phyloP scores from a whole-genome alignment of 106 monocot genomes.

The Acanthochlamys bracteata region DNA sequence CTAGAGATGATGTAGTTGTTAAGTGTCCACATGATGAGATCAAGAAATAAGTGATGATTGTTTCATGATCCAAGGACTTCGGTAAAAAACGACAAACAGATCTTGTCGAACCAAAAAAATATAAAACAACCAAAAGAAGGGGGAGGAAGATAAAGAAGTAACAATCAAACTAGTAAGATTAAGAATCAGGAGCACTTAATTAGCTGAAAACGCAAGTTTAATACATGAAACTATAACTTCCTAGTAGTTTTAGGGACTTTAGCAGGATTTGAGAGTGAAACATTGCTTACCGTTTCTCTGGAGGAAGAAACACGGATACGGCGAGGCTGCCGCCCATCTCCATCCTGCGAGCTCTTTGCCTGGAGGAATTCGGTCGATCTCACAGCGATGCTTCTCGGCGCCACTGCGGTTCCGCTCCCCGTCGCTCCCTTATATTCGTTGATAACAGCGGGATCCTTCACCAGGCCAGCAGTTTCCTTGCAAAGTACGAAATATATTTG shows the following conservation, averaged over 20 bases:
- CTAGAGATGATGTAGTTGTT: too few relatives aligned
- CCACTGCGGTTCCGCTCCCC: background rate
- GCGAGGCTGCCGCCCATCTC: background rate
- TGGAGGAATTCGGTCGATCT: conserved; percentile 41
- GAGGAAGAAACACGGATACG: conserved; percentile 32
- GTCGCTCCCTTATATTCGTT: conserved; percentile 4
- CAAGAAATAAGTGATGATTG: too few relatives aligned
- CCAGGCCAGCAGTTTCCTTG: background rate
- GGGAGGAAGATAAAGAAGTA: background rate
- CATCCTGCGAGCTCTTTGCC: background rate
- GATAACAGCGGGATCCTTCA: conserved; percentile 4
- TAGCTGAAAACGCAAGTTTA: background rate
- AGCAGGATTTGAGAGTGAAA: background rate
- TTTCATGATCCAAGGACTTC: too few relatives aligned
- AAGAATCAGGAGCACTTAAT: too few relatives aligned
- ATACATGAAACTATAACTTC: background rate
- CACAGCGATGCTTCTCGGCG: conserved; percentile 72
- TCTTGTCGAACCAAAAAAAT: too few relatives aligned
- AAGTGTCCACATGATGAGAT: too few relatives aligned
- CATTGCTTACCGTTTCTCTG: conserved; percentile 19
- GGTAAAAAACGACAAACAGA: too few relatives aligned
- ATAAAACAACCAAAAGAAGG: background rate
- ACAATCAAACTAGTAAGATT: background rate
- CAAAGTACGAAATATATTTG: too few relatives aligned
- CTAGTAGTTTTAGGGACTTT: background rate